phyloP scores from a whole-genome alignment of 805 yeast genomes.

The Lipomyces yamadae region DNA sequence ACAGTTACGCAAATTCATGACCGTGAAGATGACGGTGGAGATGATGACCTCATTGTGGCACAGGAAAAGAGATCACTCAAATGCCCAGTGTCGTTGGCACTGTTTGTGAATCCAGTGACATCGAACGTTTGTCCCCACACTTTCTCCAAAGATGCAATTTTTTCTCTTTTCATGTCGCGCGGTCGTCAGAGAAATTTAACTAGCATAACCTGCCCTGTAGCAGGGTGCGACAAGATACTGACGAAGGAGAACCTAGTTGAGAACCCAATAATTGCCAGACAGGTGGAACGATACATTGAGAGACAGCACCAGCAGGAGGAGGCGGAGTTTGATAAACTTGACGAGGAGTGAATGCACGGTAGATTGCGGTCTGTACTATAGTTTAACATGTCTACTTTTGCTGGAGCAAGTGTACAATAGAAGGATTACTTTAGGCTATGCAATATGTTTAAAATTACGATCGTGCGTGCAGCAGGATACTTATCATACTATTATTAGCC shows the following conservation, averaged over 20 bases:
- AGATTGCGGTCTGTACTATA: background rate
- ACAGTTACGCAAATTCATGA: conserved; percentile 5
- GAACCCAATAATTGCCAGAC: conserved; percentile 26
- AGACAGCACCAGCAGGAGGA: conserved; percentile 14
- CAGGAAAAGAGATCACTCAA: conserved; percentile 38
- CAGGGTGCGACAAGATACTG: conserved; percentile 31
- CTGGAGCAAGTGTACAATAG: background rate
- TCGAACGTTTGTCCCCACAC: conserved; percentile 42
- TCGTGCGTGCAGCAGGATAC: too few species aligned
- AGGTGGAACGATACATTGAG: conserved; percentile 26
- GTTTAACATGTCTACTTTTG: background rate
- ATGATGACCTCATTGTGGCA: conserved; percentile 43
- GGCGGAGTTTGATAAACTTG: conserved; percentile 26
- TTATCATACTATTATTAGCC: too few species aligned
- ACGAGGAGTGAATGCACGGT: background rate
- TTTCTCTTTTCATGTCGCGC: conserved; percentile 6
- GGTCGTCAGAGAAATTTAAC: background rate
- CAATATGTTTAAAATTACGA: too few species aligned
- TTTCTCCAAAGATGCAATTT: conserved; percentile 41
- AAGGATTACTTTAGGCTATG: too few species aligned
- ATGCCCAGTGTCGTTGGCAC: conserved; percentile 43
- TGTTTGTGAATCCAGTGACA: conserved; percentile 44
- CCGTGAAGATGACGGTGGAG: conserved; percentile 29
- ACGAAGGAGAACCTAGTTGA: conserved; percentile 9
- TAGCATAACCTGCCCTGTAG: conserved; percentile 33